A percentile compares a stretch with the other conserved stretches of the same genome.
phyloP scores from a whole-genome alignment of 805 yeast genomes.

The Teunomyces barrocoloradensis region DNA sequence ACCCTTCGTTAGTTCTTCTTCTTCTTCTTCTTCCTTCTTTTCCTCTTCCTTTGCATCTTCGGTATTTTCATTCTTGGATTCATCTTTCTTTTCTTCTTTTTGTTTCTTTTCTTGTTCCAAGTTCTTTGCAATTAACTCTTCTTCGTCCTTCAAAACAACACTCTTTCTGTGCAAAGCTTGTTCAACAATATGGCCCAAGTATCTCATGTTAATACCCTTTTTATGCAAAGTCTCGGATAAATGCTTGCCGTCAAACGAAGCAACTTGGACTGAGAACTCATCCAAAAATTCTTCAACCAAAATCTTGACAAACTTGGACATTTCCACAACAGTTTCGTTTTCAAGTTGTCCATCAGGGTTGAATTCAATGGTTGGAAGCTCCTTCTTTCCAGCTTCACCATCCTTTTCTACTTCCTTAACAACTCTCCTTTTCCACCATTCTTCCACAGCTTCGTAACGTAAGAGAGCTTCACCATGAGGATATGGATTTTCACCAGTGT shows the following conservation, averaged over 20 bases:
- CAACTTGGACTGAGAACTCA: constrained; percentile 52
- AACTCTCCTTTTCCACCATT: constrained; percentile 79
- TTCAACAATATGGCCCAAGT: constrained; percentile 64
- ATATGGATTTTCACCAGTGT: constrained; percentile 50
- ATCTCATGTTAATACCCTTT: constrained; percentile 85
- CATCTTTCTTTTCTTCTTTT: constrained; percentile 20
- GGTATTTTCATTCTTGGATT: constrained; percentile 18
- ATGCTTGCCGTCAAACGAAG: constrained; percentile 82
- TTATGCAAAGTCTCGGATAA: constrained; percentile 68
- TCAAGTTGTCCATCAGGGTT: constrained; percentile 80
- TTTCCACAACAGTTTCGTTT: constrained; percentile 62
- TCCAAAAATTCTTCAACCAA: constrained; percentile 63
- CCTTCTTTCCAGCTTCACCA: constrained; percentile 23
- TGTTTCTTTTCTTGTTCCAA: constrained; percentile 26
- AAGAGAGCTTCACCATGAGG: constrained; percentile 80
- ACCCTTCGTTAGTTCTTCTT: constrained; percentile 30
- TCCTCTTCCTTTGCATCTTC: constrained; percentile 24
- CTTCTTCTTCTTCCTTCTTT: constrained; percentile 24
- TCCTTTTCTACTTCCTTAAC: constrained; percentile 46
- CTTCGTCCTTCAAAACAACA: constrained; percentile 13
- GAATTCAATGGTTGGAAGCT: constrained; percentile 55
- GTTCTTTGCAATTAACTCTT: constrained; percentile 21
- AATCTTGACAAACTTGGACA: constrained; percentile 60
- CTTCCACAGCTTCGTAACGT: constrained; percentile 85
- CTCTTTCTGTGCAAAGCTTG: constrained; percentile 22